These are phyloP conservation scores for Crithidia bombi DNA, from an alignment of 208 protist genomes.

Conservation along the genomic window DNA sequence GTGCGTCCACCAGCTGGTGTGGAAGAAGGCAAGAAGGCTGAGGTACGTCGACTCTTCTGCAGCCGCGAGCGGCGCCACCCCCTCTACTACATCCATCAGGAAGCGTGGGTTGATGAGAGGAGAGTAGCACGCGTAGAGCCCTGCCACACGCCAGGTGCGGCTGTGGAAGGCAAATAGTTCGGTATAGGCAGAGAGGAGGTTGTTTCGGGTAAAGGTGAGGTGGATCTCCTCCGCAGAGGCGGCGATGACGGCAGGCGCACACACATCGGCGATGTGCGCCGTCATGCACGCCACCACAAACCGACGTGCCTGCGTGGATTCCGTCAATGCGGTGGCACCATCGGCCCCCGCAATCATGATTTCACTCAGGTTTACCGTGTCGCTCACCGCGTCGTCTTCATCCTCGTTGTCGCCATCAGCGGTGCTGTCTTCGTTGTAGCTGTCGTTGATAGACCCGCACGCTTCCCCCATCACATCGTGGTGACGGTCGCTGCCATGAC, in stretches of 20 bases:
- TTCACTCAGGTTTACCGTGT: constrained; percentile 25
- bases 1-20: constrained; percentile 45
- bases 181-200: constrained; percentile 51
- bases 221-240: constrained; percentile 42
- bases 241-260: constrained; percentile 45
- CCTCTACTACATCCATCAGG: constrained; percentile 45
- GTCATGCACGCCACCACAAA: constrained; percentile 67
- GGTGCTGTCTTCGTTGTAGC: not conserved
- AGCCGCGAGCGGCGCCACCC: constrained; percentile 37
- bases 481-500: not conserved
- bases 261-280: constrained; percentile 83
- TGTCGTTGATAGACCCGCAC: not conserved
- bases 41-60: constrained; percentile 43
- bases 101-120: constrained; percentile 68
- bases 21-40: constrained; percentile 54
- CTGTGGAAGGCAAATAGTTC: constrained; percentile 48
- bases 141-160: constrained; percentile 64
- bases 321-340: not conserved
- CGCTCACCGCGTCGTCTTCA: constrained; percentile 30
- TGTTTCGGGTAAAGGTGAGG: constrained; percentile 70
- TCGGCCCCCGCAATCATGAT: not conserved
- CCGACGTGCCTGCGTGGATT: constrained; percentile 24
- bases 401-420: constrained; percentile 23
- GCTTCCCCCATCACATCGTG: too few relatives aligned
- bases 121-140: constrained; percentile 69